Evolutionary conservation across 2,329 filamentous ascomycete species (phyloP).

Genomic region (Trichophaea hybrida): DNA sequence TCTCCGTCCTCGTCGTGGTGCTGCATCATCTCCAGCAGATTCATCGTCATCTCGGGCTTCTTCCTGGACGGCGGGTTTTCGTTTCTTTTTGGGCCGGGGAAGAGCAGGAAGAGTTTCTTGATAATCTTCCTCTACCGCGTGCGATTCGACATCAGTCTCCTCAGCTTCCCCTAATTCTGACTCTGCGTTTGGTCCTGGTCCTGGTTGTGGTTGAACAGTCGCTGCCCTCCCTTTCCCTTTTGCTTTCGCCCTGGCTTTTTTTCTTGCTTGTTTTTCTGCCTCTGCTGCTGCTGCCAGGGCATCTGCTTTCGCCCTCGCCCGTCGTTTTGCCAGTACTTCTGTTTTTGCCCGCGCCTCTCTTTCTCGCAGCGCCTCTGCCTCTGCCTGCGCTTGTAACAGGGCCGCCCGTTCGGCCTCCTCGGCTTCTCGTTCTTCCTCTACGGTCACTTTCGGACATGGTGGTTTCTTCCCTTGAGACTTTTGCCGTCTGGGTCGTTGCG

Average conservation of each 20-base stretch:
- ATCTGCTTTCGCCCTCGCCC: background rate
- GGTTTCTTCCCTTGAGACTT: constrained; percentile 4
- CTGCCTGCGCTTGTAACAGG: background rate
- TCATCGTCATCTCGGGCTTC: background rate
- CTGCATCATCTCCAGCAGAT: background rate
- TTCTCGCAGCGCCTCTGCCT: background rate
- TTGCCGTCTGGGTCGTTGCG: constrained; percentile 1
- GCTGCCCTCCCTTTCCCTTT: background rate
- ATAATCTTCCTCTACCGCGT: constrained; percentile 15
- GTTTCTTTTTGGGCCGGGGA: constrained; percentile 4
- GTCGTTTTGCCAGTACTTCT: background rate
- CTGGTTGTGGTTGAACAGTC: background rate
- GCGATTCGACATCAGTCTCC: constrained; percentile 10
- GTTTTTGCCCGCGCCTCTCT: background rate
- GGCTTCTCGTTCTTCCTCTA: background rate
- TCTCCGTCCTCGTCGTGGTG: constrained; percentile 1
- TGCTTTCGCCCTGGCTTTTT: background rate
- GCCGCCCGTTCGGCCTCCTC: background rate
- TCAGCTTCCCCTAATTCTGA: constrained; percentile 7
- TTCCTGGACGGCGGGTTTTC: constrained; percentile 12
- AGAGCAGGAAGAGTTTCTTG: constrained; percentile 3
- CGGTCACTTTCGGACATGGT: background rate
- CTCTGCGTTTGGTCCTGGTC: constrained; percentile 5
- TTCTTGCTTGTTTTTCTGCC: background rate
- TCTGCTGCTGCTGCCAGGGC: background rate